Conservation (phyloP, 441 rosid species). For the Arabidopsis lyrata region DNA sequence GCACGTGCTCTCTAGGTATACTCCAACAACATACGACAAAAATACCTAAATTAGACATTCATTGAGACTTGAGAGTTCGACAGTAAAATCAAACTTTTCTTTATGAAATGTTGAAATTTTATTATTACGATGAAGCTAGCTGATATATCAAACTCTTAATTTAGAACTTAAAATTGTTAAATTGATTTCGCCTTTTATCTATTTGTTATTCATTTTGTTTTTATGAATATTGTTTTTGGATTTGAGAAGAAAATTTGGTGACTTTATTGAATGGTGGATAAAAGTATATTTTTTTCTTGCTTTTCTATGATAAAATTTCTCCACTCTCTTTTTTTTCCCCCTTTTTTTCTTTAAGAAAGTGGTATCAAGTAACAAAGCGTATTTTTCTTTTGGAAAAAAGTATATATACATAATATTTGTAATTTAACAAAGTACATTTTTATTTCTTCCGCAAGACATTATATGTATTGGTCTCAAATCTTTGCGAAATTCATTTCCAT, state of each 20-base stretch:
- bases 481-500: constrained; percentile 5
- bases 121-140: neutral
- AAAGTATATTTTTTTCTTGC: constrained; percentile 10
- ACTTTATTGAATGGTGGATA: constrained; percentile 33
- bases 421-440: constrained; percentile 9
- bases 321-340: neutral
- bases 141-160: neutral
- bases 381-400: constrained; percentile 37
- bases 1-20: constrained; percentile 49
- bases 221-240: neutral
- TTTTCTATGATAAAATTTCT: constrained; percentile 10
- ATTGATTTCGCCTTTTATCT: neutral
- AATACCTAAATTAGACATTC: constrained; percentile 21
- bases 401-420: constrained; percentile 10
- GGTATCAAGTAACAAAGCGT: constrained; percentile 27
- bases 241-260: constrained; percentile 16
- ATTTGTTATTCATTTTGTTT: neutral
- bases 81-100: constrained; percentile 9
- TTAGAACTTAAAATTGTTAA: neutral
- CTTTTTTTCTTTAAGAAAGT: constrained; percentile 41
- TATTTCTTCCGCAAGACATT: neutral
- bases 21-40: constrained; percentile 45
- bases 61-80: constrained; percentile 23
- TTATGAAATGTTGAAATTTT: neutral
- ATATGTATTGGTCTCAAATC: neutral